Base-by-base conservation (phyloP, 257 asterid genomes). In the Plectranthus barbatus region DNA sequence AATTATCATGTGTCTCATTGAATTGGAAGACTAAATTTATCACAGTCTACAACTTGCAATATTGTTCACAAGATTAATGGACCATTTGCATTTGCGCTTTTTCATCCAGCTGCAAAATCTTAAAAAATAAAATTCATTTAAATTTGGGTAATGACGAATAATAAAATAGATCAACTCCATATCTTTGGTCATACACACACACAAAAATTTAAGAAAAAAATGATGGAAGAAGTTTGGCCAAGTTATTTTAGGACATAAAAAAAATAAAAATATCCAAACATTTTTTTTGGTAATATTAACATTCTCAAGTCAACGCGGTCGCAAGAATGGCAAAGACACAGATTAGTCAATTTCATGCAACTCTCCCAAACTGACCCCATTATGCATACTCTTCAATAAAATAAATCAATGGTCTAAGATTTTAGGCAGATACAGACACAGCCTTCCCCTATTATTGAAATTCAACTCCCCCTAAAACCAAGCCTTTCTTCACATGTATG, bases 301-400 rank as follows among this genome's bases (percentile, higher is more conserved):
- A n/a, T n/a, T 37, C 21, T 24, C 4, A 11, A 23, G 36, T 56
- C 59, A 67, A 46, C 49, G 47, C 45, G 60, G 56, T 17, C 10
- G 8, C 17, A 56, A 56, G 49, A 50, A 37, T 18, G 65, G 53
- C 58, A 56, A 9, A 62, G 20, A 15, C 24, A 37, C 26, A 64
- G 61, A 49, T 41, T 46, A 44, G 85, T 79, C 85, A 79, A 75
- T 53, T 66, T 54, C 66, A 71, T 73, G 74, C 80, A 76, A 66
- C 76, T 59, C 29, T 17, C 33, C 33, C 17, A 59, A 31, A 42
- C 36, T 21, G 9, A 41, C 14, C 34, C 52, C 62, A 52, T 23
- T 52, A n/a, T 4, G 21, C 64, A 53, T 21, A 8, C 9, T 13
- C 17, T 58, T 31, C 36, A 48, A 37, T 18, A 68, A 17, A 53